Base-by-base conservation (phyloP, 345 rosid species). In the Eucalyptus cloeziana region DNA sequence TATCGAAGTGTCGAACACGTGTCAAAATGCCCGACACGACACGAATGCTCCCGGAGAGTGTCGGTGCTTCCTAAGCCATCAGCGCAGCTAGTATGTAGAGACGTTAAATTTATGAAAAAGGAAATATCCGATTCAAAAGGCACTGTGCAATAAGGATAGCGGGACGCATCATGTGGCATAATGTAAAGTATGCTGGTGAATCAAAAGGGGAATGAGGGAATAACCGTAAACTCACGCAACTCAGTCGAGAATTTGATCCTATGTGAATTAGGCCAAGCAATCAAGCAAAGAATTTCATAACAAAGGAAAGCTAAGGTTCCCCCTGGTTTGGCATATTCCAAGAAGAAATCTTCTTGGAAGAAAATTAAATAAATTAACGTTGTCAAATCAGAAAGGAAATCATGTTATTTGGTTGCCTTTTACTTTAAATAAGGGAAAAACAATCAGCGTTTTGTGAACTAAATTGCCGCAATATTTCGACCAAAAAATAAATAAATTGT, bases 41-140 rank as follows among this genome's bases (percentile, higher is more conserved):
- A 52, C 25, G 2, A 7, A 19, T 0, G 10, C 4, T 52, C 4
- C 10, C 2, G 2, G 0, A 19, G 4, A 52, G 10, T 52, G 58
- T 52, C 2, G 2, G 5, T 52, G 25, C 4, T 52, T 52, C 4
- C 10, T 52, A 21, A 4, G 24, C 2, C 24, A 0, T 52, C 58
- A 52, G 1, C 13, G 1, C 6, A 0, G 24, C 13, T 69, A 17
- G 24, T 7, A 33, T 33, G 27, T 19, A 71, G 79, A 67, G 14
- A 71, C 13, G 2, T 71, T 69, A 33, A 71, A 33, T 71, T 11
- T 71, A 71, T 37, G 27, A 71, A 71, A 16, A 10, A 9, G 45
- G 83, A 19, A 40, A 37, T 37, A 21, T 71, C 10, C 8, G 27
- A 21, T 37, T 37, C 27, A 37, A 10, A 37, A 71, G 45, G 83